Conservation (phyloP, 192 early-diverging fungal species). For the Ambispora gerdemannii region DNA sequence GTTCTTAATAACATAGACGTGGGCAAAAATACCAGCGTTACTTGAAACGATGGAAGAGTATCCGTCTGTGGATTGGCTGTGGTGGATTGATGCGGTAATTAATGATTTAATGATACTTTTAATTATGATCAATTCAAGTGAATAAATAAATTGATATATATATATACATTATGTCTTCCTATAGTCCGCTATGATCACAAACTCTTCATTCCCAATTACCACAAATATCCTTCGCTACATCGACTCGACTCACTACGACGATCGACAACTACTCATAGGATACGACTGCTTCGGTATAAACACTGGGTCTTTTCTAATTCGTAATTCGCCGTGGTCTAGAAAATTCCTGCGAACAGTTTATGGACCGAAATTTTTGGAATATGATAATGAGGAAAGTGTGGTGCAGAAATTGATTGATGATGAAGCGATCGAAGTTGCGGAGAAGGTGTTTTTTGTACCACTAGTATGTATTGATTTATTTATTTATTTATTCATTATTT, state of each 20-base stretch:
- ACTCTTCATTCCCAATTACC: not conserved
- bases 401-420: constrained; percentile 1
- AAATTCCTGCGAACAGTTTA: not conserved
- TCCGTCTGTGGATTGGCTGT: constrained; percentile 2
- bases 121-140: no score
- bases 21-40: constrained; percentile 5
- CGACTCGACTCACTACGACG: not conserved
- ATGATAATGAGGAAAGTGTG: not conserved
- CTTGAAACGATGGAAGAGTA: constrained; percentile 10
- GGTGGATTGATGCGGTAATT: constrained; percentile 11
- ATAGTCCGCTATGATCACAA: not conserved
- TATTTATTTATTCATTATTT: no score
- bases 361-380: not conserved
- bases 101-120: no score
- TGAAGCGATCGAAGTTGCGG: not conserved
- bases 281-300: constrained; percentile 5
- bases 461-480: constrained; percentile 6
- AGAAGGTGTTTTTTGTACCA: not conserved
- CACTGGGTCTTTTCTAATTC: constrained; percentile 6
- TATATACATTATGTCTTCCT: not conserved
- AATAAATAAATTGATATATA: not conserved
- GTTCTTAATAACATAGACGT: not conserved
- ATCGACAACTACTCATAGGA: not conserved
- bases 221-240: not conserved
- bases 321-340: constrained; percentile 2